Evolutionary conservation across 441 rosid genomes (phyloP), one percentile per base, ranked within the genome.

Genomic region (Mallotus japonicus): DNA sequence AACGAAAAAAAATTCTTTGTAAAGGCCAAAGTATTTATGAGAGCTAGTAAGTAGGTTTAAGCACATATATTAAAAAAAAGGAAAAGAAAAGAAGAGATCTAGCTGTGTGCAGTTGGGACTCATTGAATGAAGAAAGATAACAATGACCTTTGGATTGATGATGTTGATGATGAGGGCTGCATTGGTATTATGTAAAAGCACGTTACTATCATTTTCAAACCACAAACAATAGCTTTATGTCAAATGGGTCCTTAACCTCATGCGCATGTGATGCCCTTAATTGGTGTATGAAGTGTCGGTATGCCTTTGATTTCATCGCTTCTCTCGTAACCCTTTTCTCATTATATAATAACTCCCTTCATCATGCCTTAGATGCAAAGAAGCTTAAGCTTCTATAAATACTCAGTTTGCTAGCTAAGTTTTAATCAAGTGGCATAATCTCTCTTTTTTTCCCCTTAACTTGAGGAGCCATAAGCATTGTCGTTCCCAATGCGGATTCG

Each of bases 401-500:
- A 73, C 34, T 4, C 10, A 3, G 42, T 20, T 42, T 32, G 8
- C 16, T 44, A 1, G 12, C 2, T 62, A 0, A 8, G 47, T 37
- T 34, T 9, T 51, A 28, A 4, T 34, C 71, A 7, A 11, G 46
- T 28, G 34, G 13, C 17, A 46, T n/a, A 19, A 14, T 24, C 14
- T 13, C 46, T 62, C 42, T 12, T 17, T 77, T 44, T n/a, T 9
- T 9, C 13, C 49, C 47, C 40, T 71, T 16, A 42, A 3, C 9
- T 1, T 20, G 6, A 42, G 56, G 57, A 15, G 67, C 66, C 40
- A 34, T 59, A 6, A 4, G 7, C 3, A 34, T 70, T 44, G 46
- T 67, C 68, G 75, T 77, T 77, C 86, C 83, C 82, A 66, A 91
- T 91, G 98, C 68, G 81, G 87, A 84, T 85, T 73, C 82, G 80